A percentile compares a stretch with the other conserved stretches of the same genome.
Evolutionary conservation across 805 yeast genomes (phyloP).

Genomic region (Candida parachauliodes): DNA sequence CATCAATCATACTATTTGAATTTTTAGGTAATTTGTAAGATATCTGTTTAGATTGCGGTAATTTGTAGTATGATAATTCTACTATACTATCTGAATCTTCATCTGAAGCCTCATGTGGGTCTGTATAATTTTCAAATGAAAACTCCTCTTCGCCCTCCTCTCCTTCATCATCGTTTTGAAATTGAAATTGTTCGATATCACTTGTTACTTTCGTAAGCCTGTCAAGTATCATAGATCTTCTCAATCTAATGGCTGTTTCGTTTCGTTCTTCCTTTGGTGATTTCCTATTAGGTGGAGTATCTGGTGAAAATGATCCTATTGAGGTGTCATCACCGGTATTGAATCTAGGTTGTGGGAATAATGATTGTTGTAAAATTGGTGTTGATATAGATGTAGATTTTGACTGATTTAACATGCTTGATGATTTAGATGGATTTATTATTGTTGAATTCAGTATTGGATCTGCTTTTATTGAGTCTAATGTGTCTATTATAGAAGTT

Average conservation of each 20-base stretch:
- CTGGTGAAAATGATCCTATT: constrained; percentile 37
- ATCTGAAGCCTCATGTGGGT: too few relatives aligned
- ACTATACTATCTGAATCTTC: constrained; percentile 3
- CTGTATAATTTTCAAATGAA: constrained; percentile 5
- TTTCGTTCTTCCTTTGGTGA: constrained; percentile 1
- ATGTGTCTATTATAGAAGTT: too few relatives aligned
- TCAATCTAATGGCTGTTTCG: constrained; percentile 14
- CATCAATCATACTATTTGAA: constrained; percentile 6
- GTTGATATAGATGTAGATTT: constrained; percentile 5
- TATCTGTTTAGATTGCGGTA: background rate
- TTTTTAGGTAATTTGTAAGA: constrained; percentile 3
- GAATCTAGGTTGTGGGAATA: constrained; percentile 6
- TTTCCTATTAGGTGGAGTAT: constrained; percentile 25
- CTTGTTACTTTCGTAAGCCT: constrained; percentile 36
- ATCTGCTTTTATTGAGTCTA: too few relatives aligned
- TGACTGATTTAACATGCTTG: too few relatives aligned
- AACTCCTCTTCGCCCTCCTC: constrained; percentile 17
- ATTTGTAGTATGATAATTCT: background rate
- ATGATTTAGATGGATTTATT: too few relatives aligned
- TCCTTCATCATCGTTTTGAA: constrained; percentile 15
- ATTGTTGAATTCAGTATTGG: too few relatives aligned
- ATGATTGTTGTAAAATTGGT: background rate
- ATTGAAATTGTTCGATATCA: constrained; percentile 29
- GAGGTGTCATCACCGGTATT: constrained; percentile 19
- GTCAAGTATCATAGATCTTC: constrained; percentile 37